A percentile compares a stretch with the other conserved stretches of the same genome.
Conservation (phyloP, 1,284 basidiomycete species). For the Ustilago vetiveriae region DNA sequence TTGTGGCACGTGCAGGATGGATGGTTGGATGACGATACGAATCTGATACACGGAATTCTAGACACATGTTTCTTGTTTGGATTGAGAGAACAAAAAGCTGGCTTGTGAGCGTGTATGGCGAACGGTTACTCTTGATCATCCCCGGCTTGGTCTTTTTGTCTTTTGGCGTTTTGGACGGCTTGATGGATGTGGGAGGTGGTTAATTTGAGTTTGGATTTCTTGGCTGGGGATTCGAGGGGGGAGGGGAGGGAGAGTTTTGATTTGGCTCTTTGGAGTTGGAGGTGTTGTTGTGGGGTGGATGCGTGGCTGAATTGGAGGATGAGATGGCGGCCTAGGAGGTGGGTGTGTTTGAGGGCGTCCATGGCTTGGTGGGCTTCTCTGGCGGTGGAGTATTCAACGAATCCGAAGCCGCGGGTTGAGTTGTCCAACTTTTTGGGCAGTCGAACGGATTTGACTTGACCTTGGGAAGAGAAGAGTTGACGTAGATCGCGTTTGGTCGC, state of each 20-base stretch:
- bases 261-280: constrained; percentile 52
- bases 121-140: no score
- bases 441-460: constrained; percentile 73
- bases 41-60: no score
- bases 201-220: constrained; percentile 48
- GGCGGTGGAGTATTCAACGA: constrained; percentile 75
- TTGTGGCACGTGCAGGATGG: no score
- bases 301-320: constrained; percentile 81
- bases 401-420: constrained; percentile 83
- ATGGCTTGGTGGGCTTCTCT: constrained; percentile 60
- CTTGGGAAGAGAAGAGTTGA: constrained; percentile 79
- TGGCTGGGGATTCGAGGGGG: not conserved
- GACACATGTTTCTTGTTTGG: no score
- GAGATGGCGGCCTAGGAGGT: constrained; percentile 92
- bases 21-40: no score
- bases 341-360: constrained; percentile 80
- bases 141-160: constrained; percentile 23
- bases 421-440: constrained; percentile 77
- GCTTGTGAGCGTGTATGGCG: no score
- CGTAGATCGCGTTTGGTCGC: constrained; percentile 90
- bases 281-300: constrained; percentile 14
- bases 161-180: constrained; percentile 32
- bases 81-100: no score
- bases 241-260: constrained; percentile 23
- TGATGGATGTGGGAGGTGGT: constrained; percentile 42